Evolutionary conservation across 2,329 filamentous ascomycete species (phyloP).

Genomic region (Claviceps paspali): DNA sequence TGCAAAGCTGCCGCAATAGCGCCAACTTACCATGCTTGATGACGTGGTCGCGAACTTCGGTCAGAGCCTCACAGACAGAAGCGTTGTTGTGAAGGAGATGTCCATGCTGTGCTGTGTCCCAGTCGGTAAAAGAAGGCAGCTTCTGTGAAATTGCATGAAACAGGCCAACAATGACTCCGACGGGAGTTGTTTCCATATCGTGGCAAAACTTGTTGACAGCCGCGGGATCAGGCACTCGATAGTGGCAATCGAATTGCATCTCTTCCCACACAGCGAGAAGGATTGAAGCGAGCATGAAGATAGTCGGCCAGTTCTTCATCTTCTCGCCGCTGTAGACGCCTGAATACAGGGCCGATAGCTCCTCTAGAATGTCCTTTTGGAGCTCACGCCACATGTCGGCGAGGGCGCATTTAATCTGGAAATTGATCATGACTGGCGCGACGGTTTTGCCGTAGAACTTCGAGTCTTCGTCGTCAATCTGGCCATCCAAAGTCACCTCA

Average conservation of each 20-base stretch:
- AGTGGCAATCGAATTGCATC: constrained; percentile 98
- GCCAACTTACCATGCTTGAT: constrained; percentile 70
- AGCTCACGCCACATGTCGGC: constrained; percentile 97
- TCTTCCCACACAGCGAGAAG: constrained; percentile 92
- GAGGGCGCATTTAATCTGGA: constrained; percentile 95
- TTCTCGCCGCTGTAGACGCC: constrained; percentile 95
- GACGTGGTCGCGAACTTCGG: constrained; percentile 83
- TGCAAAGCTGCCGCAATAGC: background rate
- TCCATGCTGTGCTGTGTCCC: constrained; percentile 85
- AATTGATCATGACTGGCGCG: constrained; percentile 97
- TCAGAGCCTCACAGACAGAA: constrained; percentile 90
- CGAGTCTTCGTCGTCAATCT: constrained; percentile 73
- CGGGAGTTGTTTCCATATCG: constrained; percentile 92
- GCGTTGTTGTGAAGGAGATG: constrained; percentile 80
- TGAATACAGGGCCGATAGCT: constrained; percentile 85
- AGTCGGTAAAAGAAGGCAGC: constrained; percentile 80
- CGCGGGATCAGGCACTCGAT: constrained; percentile 70
- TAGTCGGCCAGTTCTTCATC: constrained; percentile 97
- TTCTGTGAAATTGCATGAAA: constrained; percentile 98
- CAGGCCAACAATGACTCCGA: constrained; percentile 88
- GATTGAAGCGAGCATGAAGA: constrained; percentile 92
- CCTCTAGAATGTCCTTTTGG: constrained; percentile 89
- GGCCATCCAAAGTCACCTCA: constrained; percentile 62
- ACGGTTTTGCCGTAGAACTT: constrained; percentile 83
- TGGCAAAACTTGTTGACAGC: constrained; percentile 88